Conservation (phyloP, 345 rosid genomes). For the Camelina laxa region DNA sequence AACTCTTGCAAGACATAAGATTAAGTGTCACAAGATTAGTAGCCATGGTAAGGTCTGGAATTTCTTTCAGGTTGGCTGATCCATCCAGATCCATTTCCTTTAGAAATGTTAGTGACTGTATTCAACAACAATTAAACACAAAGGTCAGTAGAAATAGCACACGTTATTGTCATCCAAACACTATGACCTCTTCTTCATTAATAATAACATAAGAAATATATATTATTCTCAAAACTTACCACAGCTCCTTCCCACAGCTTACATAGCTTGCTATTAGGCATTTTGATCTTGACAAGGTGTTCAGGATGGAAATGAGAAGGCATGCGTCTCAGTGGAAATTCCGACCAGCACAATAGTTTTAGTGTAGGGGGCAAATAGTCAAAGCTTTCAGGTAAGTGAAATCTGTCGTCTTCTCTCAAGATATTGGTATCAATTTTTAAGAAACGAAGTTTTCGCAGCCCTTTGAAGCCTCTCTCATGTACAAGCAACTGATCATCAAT, state of each 20-base stretch:
- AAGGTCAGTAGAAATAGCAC: background rate
- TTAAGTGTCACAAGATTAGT: background rate
- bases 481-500: background rate
- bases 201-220: background rate
- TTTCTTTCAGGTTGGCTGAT: background rate
- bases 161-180: background rate
- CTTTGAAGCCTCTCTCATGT: background rate
- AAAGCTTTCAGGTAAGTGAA: background rate
- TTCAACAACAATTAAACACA: background rate
- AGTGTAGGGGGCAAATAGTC: constrained; percentile 13
- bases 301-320: background rate
- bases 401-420: background rate
- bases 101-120: constrained; percentile 23
- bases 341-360: background rate
- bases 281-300: constrained; percentile 18
- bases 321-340: constrained; percentile 17
- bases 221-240: constrained; percentile 23
- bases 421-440: background rate
- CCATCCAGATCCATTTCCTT: background rate
- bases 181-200: background rate
- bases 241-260: constrained; percentile 15
- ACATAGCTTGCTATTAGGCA: background rate
- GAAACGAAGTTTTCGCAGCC: constrained; percentile 31
- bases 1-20: background rate
- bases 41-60: background rate